phyloP scores from a whole-genome alignment of 345 rosid species.

The Schrenkiella parvula region DNA sequence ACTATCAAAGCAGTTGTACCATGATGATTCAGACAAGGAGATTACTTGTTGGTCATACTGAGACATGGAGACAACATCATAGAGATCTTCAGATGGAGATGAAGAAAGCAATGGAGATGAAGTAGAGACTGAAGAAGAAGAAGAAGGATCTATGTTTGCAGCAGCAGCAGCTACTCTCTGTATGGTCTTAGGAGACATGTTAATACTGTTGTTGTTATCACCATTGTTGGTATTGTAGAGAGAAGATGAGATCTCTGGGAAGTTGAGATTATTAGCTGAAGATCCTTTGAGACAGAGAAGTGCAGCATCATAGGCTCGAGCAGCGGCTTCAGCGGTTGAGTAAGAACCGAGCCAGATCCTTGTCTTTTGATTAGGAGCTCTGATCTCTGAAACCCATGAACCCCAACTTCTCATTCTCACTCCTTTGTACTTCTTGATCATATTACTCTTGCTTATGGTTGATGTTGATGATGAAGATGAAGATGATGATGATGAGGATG shows the following conservation, averaged over 20 bases:
- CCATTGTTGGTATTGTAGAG: slow-evolving; percentile 18
- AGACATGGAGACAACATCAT: slow-evolving; percentile 45
- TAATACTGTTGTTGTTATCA: slow-evolving; percentile 5
- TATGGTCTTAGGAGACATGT: slow-evolving; percentile 36
- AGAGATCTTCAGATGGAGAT: slow-evolving; percentile 36
- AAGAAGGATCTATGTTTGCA: slow-evolving; percentile 27
- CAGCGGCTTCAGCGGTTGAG: slow-evolving; percentile 93
- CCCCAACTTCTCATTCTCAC: slow-evolving; percentile 99
- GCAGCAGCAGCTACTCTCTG: slow-evolving; percentile 38
- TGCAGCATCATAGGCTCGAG: slow-evolving; percentile 98
- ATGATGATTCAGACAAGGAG: slow-evolving; percentile 46
- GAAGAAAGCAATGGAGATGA: slow-evolving; percentile 44
- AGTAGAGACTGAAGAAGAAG: slow-evolving; percentile 36
- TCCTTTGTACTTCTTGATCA: slow-evolving; percentile 75
- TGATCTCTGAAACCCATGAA: slow-evolving; percentile 96
- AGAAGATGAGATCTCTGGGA: slow-evolving; percentile 58
- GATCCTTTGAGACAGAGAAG: slow-evolving; percentile 88
- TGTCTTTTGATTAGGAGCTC: slow-evolving; percentile 94
- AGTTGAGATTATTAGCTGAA: slow-evolving; percentile 71
- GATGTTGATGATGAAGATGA: slow-evolving; percentile 23
- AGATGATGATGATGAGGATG: slow-evolving; percentile 28
- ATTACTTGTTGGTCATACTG: slow-evolving; percentile 33
- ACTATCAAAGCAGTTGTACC: slow-evolving; percentile 45
- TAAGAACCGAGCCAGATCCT: slow-evolving; percentile 98
- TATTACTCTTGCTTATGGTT: slow-evolving; percentile 27